Conservation (phyloP, 441 rosid species). For the Gossypium davidsonii region DNA sequence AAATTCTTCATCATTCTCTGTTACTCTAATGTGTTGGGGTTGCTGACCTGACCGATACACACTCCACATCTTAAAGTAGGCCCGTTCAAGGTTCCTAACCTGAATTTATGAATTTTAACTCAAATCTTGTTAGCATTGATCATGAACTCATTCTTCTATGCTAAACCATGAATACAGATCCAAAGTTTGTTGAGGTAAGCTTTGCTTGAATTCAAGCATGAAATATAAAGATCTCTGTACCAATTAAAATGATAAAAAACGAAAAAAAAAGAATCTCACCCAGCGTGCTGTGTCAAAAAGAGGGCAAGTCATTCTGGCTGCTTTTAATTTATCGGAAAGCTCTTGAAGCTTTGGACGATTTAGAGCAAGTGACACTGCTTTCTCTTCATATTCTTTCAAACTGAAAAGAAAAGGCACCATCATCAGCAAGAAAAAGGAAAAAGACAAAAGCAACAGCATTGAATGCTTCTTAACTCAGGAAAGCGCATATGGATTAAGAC, state of each 20-base stretch:
- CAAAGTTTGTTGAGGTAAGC: not conserved
- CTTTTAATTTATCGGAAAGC: constrained; percentile 56
- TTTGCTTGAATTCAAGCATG: not conserved
- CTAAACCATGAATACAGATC: not conserved
- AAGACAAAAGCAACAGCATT: not conserved
- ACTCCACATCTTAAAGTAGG: constrained; percentile 94
- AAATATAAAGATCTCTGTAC: not conserved
- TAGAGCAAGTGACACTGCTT: constrained; percentile 73
- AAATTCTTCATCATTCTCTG: constrained; percentile 65
- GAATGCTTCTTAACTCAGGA: not conserved
- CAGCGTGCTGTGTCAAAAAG: constrained; percentile 86
- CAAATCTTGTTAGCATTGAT: not conserved
- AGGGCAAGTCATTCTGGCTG: constrained; percentile 74
- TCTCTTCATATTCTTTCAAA: constrained; percentile 89
- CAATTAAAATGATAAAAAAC: not conserved
- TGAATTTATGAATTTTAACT: constrained; percentile 21
- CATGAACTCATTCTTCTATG: not conserved
- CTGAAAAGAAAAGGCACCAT: constrained; percentile 21
- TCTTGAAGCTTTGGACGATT: constrained; percentile 68
- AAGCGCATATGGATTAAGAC: not conserved
- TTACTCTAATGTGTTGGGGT: constrained; percentile 71
- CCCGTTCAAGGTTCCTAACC: constrained; percentile 84
- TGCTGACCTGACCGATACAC: constrained; percentile 63
- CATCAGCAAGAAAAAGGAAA: not conserved
- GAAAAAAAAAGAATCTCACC: constrained; percentile 38